A percentile compares a stretch with the other conserved stretches of the same genome.
These are phyloP conservation scores for Onygenales sp. DNA, from an alignment of 2,329 filamentous ascomycete genomes.

Conservation along the genomic window DNA sequence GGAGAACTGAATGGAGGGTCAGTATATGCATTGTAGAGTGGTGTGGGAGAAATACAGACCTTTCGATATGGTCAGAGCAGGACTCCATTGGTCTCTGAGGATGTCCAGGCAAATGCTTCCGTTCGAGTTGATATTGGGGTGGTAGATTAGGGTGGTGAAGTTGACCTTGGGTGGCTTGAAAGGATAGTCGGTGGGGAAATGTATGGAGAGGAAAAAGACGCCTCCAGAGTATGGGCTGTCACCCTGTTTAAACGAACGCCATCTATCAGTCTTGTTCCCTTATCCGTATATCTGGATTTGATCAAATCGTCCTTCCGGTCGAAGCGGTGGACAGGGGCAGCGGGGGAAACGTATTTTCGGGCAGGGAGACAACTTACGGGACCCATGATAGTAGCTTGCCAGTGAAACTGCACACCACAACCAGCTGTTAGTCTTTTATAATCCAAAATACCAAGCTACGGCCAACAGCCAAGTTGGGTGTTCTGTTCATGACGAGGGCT, in stretches of 20 bases:
- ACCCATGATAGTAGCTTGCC: constrained; percentile 99
- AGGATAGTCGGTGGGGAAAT: constrained; percentile 99
- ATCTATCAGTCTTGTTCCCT: constrained; percentile 4
- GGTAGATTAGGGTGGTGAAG: constrained; percentile 99
- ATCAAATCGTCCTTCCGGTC: too few species aligned
- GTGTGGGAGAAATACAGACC: constrained; percentile 46
- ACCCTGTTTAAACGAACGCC: constrained; percentile 45
- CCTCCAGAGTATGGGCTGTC: constrained; percentile 97
- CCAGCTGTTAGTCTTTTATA: constrained; percentile 18
- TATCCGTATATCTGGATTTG: not conserved
- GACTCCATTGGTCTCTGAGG: constrained; percentile 97
- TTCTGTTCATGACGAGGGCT: not conserved
- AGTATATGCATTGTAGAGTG: not conserved
- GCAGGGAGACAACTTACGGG: constrained; percentile 60
- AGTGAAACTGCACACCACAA: constrained; percentile 69
- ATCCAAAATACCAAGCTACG: constrained; percentile 1
- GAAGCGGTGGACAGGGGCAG: not conserved
- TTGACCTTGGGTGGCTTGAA: constrained; percentile 99
- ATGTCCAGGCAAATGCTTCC: constrained; percentile 99
- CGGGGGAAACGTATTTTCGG: not conserved
- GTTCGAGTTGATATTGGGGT: constrained; percentile 99
- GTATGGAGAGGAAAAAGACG: constrained; percentile 97
- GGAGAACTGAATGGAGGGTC: constrained; percentile 56
- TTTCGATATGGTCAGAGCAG: constrained; percentile 96
- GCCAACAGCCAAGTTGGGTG: not conserved